Conservation (phyloP, 768 basidiomycete genomes). For the Boletus pseudopeckii region DNA sequence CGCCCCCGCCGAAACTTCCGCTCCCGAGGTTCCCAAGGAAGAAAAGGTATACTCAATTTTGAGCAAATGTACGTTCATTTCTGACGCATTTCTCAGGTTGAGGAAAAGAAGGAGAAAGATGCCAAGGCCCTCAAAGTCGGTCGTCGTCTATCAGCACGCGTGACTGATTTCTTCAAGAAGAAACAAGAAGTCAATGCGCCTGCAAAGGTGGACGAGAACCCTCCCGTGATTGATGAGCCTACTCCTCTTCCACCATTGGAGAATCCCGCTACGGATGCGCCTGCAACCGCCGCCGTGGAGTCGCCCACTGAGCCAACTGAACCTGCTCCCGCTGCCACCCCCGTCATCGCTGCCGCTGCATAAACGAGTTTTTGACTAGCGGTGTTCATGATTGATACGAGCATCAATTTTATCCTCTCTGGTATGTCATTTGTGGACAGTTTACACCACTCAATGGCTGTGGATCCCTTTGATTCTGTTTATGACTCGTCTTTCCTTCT, state of each 20-base stretch:
- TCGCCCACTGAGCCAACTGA: conserved; percentile 34
- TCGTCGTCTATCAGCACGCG: conserved; percentile 81
- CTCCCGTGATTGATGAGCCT: conserved; percentile 85
- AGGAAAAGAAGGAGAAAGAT: conserved; percentile 50
- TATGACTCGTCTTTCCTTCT: conserved; percentile 32
- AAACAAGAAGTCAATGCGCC: conserved; percentile 60
- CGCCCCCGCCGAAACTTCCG: conserved; percentile 36
- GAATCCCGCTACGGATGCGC: conserved; percentile 59
- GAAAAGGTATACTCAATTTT: conserved; percentile 45
- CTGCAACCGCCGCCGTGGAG: conserved; percentile 35
- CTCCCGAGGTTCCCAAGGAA: conserved; percentile 45
- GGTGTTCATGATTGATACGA: conserved; percentile 46
- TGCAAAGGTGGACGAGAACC: conserved; percentile 85
- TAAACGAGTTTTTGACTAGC: conserved; percentile 39
- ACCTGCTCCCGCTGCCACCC: conserved; percentile 47
- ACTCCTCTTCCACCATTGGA: conserved; percentile 80
- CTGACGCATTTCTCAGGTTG: conserved; percentile 27
- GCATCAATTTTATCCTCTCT: conserved; percentile 31
- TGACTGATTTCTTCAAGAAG: conserved; percentile 84
- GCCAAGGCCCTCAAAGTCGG: conserved; percentile 59
- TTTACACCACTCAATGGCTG: conserved; percentile 36
- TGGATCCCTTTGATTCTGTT: conserved; percentile 34
- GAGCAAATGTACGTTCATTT: neutral
- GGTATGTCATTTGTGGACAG: conserved; percentile 38
- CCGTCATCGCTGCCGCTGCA: conserved; percentile 78